These are phyloP conservation scores for Psilocybe cyanescens DNA, from an alignment of 768 basidiomycete genomes.

Conservation along the genomic window DNA sequence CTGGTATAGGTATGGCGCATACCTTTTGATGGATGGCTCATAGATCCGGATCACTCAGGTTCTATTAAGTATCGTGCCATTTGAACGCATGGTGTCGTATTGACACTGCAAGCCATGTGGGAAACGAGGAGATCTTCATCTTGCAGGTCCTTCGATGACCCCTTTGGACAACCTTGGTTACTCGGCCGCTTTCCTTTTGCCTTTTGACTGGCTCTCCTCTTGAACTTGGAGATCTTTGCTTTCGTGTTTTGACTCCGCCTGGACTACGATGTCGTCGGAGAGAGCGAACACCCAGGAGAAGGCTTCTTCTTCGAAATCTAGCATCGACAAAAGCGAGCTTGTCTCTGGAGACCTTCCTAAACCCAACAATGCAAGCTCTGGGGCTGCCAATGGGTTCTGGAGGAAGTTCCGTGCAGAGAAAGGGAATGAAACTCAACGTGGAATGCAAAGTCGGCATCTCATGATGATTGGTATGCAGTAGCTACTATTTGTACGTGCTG, in stretches of 20 bases:
- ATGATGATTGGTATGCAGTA: constrained; percentile 34
- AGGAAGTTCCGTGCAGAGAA: constrained; percentile 30
- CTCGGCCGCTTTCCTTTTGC: not conserved
- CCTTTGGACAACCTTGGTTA: not conserved
- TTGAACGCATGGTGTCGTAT: too few relatives aligned
- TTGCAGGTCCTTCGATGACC: not conserved
- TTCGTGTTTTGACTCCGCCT: not conserved
- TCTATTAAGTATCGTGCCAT: not conserved
- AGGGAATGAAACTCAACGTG: constrained; percentile 30
- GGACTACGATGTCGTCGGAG: not conserved
- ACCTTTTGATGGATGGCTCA: not conserved
- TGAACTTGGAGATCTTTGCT: not conserved
- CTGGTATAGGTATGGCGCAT: not conserved
- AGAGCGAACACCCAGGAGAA: not conserved
- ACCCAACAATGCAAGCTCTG: not conserved
- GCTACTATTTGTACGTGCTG: too few relatives aligned
- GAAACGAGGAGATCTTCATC: not conserved
- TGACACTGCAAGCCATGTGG: not conserved
- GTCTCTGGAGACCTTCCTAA: not conserved
- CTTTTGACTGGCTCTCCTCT: not conserved
- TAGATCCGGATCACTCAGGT: not conserved
- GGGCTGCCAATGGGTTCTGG: constrained; percentile 13
- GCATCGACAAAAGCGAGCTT: constrained; percentile 1
- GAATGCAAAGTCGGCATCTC: constrained; percentile 33
- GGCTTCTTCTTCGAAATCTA: not conserved